phyloP scores from a whole-genome alignment of 2,329 filamentous ascomycete genomes.

The Xylaria sp. region DNA sequence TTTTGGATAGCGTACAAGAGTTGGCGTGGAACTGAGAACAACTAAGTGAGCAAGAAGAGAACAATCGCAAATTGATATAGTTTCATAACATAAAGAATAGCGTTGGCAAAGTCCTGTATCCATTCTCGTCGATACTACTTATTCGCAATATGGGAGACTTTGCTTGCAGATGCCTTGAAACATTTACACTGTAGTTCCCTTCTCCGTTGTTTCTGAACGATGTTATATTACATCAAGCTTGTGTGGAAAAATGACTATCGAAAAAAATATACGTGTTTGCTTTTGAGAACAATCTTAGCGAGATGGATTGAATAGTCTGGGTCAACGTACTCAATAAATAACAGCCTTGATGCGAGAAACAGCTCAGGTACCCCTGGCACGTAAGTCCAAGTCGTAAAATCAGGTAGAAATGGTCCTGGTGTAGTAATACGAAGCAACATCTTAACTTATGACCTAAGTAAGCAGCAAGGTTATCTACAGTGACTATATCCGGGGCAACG shows the following conservation, averaged over 20 bases:
- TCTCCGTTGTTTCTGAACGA: not conserved
- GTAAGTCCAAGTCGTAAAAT: too few relatives aligned
- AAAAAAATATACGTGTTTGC: not conserved
- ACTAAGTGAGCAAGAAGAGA: not conserved
- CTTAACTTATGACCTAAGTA: not conserved
- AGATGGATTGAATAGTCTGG: not conserved
- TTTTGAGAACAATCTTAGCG: not conserved
- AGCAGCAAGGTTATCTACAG: not conserved
- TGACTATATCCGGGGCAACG: slow-evolving; percentile 2
- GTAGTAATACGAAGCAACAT: not conserved
- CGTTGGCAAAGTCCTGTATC: not conserved
- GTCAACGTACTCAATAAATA: not conserved
- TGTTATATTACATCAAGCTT: not conserved
- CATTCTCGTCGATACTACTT: not conserved
- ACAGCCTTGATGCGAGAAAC: not conserved
- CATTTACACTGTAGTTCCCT: not conserved
- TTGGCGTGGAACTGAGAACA: not conserved
- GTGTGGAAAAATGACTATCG: not conserved
- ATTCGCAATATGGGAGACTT: not conserved
- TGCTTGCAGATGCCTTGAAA: not conserved
- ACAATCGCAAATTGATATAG: slow-evolving; percentile 1
- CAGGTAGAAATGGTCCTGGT: not conserved
- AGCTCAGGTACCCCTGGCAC: not conserved
- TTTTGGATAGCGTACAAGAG: not conserved
- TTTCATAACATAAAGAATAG: not conserved